Percentiles rank a stretch among this genome's conserved stretches.
These are phyloP conservation scores for Teratosphaeria epicoccoides DNA, from an alignment of 2,329 filamentous ascomycete genomes.

Conservation along the genomic window DNA sequence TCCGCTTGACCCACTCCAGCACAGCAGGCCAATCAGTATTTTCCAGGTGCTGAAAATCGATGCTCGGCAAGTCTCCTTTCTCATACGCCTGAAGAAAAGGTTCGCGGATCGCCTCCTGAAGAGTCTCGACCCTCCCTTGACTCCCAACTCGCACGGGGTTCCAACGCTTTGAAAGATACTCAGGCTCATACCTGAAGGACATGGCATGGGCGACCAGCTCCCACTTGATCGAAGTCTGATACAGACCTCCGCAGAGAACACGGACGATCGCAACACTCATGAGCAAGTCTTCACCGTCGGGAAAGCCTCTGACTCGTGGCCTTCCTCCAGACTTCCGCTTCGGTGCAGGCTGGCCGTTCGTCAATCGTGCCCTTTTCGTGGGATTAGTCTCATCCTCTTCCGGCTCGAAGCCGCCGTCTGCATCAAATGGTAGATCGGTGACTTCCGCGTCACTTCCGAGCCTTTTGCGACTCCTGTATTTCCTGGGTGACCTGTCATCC, in stretches of 20 bases:
- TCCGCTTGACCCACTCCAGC: constrained; percentile 52
- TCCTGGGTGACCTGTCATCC: background rate
- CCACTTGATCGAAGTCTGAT: constrained; percentile 30
- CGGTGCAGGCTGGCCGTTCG: background rate
- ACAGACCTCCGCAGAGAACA: constrained; percentile 27
- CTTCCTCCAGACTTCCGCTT: background rate
- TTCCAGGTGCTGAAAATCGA: constrained; percentile 53
- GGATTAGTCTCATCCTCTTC: background rate
- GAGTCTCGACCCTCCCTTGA: constrained; percentile 29
- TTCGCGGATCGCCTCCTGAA: constrained; percentile 54
- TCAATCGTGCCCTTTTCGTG: background rate
- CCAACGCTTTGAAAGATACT: constrained; percentile 32
- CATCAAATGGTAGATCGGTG: background rate
- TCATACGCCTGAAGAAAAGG: constrained; percentile 58
- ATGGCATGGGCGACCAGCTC: constrained; percentile 29
- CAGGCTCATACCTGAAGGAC: constrained; percentile 27
- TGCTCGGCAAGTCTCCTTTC: constrained; percentile 46
- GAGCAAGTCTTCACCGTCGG: constrained; percentile 22
- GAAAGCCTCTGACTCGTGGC: background rate
- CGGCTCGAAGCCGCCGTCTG: background rate
- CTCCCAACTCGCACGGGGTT: constrained; percentile 15
- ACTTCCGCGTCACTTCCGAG: background rate
- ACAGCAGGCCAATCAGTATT: constrained; percentile 59
- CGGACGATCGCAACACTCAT: constrained; percentile 23
- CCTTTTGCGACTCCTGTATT: background rate